A percentile compares a stretch with the other conserved stretches of the same genome.
These are phyloP conservation scores for Nadsonia commutata DNA, from an alignment of 1,139 yeast species.

Conservation along the genomic window DNA sequence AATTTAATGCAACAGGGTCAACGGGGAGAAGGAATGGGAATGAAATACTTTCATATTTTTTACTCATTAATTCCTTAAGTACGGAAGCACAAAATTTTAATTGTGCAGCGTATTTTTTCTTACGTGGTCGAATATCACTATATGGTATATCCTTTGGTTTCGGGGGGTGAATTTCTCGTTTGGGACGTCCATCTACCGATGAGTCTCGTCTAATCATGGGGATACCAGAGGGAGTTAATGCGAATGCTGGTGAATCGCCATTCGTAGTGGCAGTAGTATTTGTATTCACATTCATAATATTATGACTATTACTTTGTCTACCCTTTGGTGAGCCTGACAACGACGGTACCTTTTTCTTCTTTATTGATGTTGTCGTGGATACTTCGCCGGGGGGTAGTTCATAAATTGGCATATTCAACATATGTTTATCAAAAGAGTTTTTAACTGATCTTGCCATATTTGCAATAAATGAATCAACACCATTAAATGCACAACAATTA, in stretches of 20 bases:
- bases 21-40: constrained; percentile 91
- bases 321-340: background rate
- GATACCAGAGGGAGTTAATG: constrained; percentile 31
- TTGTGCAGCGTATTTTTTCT: constrained; percentile 84
- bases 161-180: constrained; percentile 94
- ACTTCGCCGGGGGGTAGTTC: constrained; percentile 25
- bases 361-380: background rate
- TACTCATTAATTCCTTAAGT: constrained; percentile 64
- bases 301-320: background rate
- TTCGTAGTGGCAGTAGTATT: constrained; percentile 8
- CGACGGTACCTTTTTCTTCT: background rate
- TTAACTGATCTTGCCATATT: constrained; percentile 85
- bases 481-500: constrained; percentile 77
- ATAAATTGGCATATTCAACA: constrained; percentile 79
- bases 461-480: constrained; percentile 67
- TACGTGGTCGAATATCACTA: constrained; percentile 64
- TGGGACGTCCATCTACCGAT: constrained; percentile 61
- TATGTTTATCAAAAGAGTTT: constrained; percentile 85
- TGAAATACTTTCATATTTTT: constrained; percentile 71
- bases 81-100: constrained; percentile 74
- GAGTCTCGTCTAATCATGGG: constrained; percentile 51
- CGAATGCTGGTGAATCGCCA: constrained; percentile 16
- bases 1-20: constrained; percentile 84
- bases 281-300: background rate
- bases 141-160: constrained; percentile 87